A percentile compares a stretch with the other conserved stretches of the same genome.
Evolutionary conservation across 2,329 filamentous ascomycete species (phyloP).

Genomic region (Blumeriella jaapii): DNA sequence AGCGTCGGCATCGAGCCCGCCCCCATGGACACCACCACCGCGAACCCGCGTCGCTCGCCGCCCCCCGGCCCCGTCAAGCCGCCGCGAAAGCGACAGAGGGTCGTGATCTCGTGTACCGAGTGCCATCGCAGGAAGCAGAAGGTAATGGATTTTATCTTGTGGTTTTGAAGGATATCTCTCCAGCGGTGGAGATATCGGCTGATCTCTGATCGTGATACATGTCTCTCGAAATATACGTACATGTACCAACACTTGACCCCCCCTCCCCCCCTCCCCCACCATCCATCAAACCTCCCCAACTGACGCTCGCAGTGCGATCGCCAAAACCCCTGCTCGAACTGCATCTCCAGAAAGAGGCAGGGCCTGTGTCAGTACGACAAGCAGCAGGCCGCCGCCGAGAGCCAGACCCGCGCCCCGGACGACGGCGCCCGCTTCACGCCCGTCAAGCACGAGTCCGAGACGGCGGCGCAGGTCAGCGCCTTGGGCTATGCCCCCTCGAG

Average conservation of each 20-base stretch:
- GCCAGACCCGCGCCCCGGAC: slow-evolving; percentile 8
- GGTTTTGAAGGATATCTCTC: too few species aligned
- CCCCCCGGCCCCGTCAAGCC: slow-evolving; percentile 15
- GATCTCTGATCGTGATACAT: too few species aligned
- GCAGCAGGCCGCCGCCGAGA: slow-evolving; percentile 23
- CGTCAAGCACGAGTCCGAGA: slow-evolving; percentile 19
- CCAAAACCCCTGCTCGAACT: slow-evolving; percentile 47
- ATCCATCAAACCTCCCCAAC: slow-evolving; percentile 5
- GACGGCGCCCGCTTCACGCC: slow-evolving; percentile 12
- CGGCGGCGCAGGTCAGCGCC: slow-evolving; percentile 21
- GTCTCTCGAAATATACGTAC: too few species aligned
- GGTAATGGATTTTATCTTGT: slow-evolving; percentile 15
- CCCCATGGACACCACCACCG: slow-evolving; percentile 5
- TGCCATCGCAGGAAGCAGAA: slow-evolving; percentile 48
- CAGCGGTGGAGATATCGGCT: too few species aligned
- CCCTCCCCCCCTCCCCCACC: too few species aligned
- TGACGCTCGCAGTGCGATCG: slow-evolving; percentile 40
- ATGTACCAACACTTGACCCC: too few species aligned
- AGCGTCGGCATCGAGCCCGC: neutral
- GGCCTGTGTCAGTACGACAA: slow-evolving; percentile 44
- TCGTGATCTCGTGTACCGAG: slow-evolving; percentile 52
- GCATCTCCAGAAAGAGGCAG: slow-evolving; percentile 44
- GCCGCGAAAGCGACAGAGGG: slow-evolving; percentile 42
- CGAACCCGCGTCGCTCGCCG: slow-evolving; percentile 5
- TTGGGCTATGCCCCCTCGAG: slow-evolving; percentile 42